Base-by-base conservation (phyloP, 192 early-diverging fungal species). In the Chytriomyces hyalinus region DNA sequence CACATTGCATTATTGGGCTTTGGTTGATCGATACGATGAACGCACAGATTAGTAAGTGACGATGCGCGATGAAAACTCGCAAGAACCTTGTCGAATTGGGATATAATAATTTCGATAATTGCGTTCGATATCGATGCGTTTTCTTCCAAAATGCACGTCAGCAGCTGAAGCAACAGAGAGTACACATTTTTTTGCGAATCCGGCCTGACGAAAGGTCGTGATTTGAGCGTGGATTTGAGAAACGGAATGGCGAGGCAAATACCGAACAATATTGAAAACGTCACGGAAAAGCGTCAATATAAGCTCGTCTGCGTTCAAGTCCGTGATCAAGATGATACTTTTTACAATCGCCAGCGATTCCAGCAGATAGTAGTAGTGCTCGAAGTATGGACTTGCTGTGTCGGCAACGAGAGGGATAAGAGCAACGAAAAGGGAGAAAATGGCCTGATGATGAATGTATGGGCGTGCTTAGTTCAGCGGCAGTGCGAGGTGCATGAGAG, bases 281-380 rank as follows among this genome's bases (percentile, higher is more conserved):
- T 84, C 81, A 13, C 83, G 84, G 77, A 96, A 95, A 60, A 93
- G 87, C 22, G 90, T 84, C 22, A 84, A 79, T 47, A 95, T 85
- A 8, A 97, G 84, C 5, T 93, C 91, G 28, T 96, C 92, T 3
- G 90, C 84, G 62, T 94, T 90, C 22, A 97, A 83, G 79, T 97
- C 93, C 0, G 91, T 90, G 17, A 96, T 89, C 44, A 97, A 82
- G 1, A 93, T 83, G 61, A 96, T 88, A 49, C 90, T 93, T 78
- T 93, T 94, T 49, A 96, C 94, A 6, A 88, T 92, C 0, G 94
- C 90, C 28, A 98, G 85, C 64, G 90, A 94, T 68, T 96, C 95
- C n/a, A 99, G 87, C 26, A 98, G 87, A 69, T 96, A 94, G 75
- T 90, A 94, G 60, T 93, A 89, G 67, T 89, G 81, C 47, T 87